Evolutionary conservation across 106 monocot genomes (phyloP), one percentile per base, ranked within the genome.

Genomic region (Phalaenopsis aphrodite): DNA sequence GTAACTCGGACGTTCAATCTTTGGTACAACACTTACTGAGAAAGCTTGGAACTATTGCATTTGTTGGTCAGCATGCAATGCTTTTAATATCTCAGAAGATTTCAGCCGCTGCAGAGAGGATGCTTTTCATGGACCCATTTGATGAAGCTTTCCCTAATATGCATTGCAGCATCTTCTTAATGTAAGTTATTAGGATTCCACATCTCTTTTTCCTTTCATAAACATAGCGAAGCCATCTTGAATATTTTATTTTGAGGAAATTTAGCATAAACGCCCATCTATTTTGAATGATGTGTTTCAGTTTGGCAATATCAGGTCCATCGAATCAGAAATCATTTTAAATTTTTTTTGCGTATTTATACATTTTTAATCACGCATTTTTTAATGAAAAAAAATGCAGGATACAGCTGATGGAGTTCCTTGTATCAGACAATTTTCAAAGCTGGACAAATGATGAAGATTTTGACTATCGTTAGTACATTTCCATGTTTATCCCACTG

Each of bases 81-180:
- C 84, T 95, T 74, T 80, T 78, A 42, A 57, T 93, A 84, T 95
- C 94, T 81, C 92, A 93, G 84, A 94, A 84, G 46, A 83, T 94
- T 56, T 89, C 87, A 77, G 80, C 80, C 55, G 77, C 84, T 78
- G 91, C 88, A n/a, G 98, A 99, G 64, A 90, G 84, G 65, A 78
- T 99, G 55, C 85, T 92, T 78, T 75, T 90, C 41, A 87, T 89
- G 76, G 93, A 99, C 88, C 94, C 98, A 76, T 99, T 99, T 87
- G 88, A 99, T 85, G 84, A 90, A 47, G 78, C 85, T 78, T 99
- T 88, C 78, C 93, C 89, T 77, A 84, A 79, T 71, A 68, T 81
- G 43, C 90, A 99, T 91, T 89, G 78, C 77, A 87, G 75, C 87
- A 87, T 99, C 91, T 99, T 87, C 82, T 84, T 95, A 83, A 91